phyloP scores from a whole-genome alignment of 345 rosid species.

The Heritiera littoralis region DNA sequence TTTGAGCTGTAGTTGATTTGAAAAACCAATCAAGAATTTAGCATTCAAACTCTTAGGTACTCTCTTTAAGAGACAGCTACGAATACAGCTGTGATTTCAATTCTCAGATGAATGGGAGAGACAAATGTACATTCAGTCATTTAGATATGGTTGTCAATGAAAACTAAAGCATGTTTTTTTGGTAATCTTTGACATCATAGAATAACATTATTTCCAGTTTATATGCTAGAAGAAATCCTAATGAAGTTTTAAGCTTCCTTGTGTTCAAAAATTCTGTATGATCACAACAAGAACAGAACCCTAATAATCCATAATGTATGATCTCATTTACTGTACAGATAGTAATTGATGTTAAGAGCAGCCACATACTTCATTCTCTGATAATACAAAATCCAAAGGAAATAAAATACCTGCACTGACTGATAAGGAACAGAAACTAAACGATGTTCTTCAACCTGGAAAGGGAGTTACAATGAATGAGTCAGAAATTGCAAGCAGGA shows the following conservation, averaged over 20 bases:
- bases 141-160: neutral
- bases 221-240: neutral
- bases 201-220: neutral
- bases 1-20: neutral
- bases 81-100: neutral
- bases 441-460: slow-evolving; percentile 85
- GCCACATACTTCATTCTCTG: neutral
- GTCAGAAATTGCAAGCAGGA: slow-evolving; percentile 29
- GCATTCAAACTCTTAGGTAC: slow-evolving; percentile 10
- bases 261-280: neutral
- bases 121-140: neutral
- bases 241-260: neutral
- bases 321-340: neutral
- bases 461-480: slow-evolving; percentile 14
- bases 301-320: neutral
- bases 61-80: neutral
- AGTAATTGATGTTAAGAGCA: slow-evolving; percentile 7
- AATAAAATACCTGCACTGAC: slow-evolving; percentile 66
- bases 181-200: neutral
- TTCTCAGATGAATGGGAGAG: neutral
- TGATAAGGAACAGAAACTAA: slow-evolving; percentile 67
- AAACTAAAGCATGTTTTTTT: neutral
- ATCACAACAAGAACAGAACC: neutral
- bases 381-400: slow-evolving; percentile 1
- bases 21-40: neutral